phyloP scores from a whole-genome alignment of 23 red algal genomes.

The Gracilariopsis chorda region DNA sequence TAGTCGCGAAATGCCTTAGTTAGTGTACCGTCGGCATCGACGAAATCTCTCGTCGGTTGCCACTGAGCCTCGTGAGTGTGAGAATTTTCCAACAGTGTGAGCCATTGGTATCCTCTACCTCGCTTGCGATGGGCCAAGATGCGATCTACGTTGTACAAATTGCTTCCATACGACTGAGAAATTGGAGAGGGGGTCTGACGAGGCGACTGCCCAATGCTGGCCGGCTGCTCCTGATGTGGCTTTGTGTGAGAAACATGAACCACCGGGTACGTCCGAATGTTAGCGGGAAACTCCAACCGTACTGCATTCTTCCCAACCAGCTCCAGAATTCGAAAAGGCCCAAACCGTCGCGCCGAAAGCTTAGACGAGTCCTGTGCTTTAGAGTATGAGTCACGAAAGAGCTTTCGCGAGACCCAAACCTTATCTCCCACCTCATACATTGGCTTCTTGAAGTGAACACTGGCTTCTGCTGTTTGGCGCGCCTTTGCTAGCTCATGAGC shows the following conservation, averaged over 20 bases:
- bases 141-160: neutral
- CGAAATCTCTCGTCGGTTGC: neutral
- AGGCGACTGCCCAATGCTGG: neutral
- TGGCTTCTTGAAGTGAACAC: neutral
- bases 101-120: neutral
- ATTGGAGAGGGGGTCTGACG: neutral
- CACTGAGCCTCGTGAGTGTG: neutral
- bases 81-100: neutral
- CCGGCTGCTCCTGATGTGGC: neutral
- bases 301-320: conserved; percentile 13
- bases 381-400: neutral
- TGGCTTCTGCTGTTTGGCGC: neutral
- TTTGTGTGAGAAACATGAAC: neutral
- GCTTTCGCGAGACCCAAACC: neutral
- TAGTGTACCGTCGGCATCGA: neutral
- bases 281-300: neutral
- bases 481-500: conserved; percentile 4
- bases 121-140: neutral
- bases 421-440: neutral
- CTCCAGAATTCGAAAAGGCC: neutral
- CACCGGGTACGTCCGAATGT: neutral
- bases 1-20: neutral
- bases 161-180: neutral
- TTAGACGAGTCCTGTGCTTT: neutral
- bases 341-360: neutral